Evolutionary conservation across 2,329 filamentous ascomycete genomes (phyloP).

Genomic region (Harringtonia lauricola): DNA sequence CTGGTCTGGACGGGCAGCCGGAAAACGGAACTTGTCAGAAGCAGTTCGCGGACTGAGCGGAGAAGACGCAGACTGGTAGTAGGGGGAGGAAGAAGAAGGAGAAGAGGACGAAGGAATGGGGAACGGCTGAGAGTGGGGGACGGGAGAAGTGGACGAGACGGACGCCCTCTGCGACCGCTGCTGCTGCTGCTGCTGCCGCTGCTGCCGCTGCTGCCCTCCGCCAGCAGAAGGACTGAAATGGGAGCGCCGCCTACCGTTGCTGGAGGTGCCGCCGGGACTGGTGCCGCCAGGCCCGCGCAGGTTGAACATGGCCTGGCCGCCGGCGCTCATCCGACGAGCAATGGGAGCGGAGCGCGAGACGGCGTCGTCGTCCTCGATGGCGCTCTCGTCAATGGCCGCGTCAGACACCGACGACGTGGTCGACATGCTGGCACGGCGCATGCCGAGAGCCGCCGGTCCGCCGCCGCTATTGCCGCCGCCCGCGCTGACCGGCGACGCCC

Average conservation of each 20-base stretch:
- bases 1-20: slow-evolving; percentile 61
- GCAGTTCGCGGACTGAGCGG: slow-evolving; percentile 37
- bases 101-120: not conserved
- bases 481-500: slow-evolving; percentile 49
- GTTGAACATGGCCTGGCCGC: slow-evolving; percentile 65
- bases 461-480: not conserved
- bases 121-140: not conserved
- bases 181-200: not conserved
- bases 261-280: slow-evolving; percentile 40
- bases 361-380: slow-evolving; percentile 58
- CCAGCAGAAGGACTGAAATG: too few relatives aligned
- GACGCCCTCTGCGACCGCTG: not conserved
- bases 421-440: slow-evolving; percentile 58
- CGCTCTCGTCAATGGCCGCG: slow-evolving; percentile 59
- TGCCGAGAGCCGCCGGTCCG: slow-evolving; percentile 30
- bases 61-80: slow-evolving; percentile 20
- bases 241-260: slow-evolving; percentile 45
- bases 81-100: slow-evolving; percentile 12
- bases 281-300: slow-evolving; percentile 46
- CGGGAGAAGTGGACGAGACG: not conserved
- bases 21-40: slow-evolving; percentile 47
- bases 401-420: slow-evolving; percentile 37
- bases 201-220: not conserved
- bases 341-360: slow-evolving; percentile 36
- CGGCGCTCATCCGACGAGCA: slow-evolving; percentile 79